Base-by-base conservation (phyloP, 225 moss, liverwort and hornwort species). In the Sphagnum tenellum region DNA sequence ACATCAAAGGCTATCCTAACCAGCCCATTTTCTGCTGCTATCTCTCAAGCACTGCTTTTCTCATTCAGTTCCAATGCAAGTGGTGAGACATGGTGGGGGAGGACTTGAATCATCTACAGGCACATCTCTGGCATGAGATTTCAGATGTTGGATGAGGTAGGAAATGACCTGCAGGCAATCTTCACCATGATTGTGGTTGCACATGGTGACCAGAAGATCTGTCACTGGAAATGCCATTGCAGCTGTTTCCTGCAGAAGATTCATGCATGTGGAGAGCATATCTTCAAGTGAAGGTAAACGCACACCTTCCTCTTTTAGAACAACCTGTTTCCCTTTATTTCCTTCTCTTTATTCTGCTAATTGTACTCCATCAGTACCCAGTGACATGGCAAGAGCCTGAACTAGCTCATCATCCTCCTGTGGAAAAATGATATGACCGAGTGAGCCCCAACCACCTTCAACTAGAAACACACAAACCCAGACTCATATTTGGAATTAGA, bases 391-490 rank as follows among this genome's bases (percentile, higher is more conserved):
- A 59, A 94, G 68, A 7, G 91, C 94, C 55, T 87, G 89, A 69
- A 91, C 94, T 60, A 91, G 78, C 80, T 94, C 94, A 74, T 94
- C 94, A 66, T 94, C 94, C 77, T 94, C 94, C 81, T 84, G 74
- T 69, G 69, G 49, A 3, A 45, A 49, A 5, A 48, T 3, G n/a
- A n/a, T n/a, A n/a, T n/a, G n/a, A n/a, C n/a, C n/a, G n/a, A n/a
- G n/a, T n/a, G n/a, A n/a, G n/a, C n/a, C n/a, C n/a, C n/a, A n/a
- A n/a, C n/a, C n/a, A n/a, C n/a, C n/a, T n/a, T n/a, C n/a, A n/a
- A n/a, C n/a, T n/a, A n/a, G n/a, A n/a, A n/a, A n/a, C n/a, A n/a
- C n/a, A n/a, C n/a, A n/a, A n/a, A n/a, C n/a, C n/a, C n/a, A n/a
- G n/a, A n/a, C n/a, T n/a, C n/a, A n/a, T n/a, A n/a, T n/a, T n/a